Base-by-base conservation (phyloP, 164 flowering plant genomes). In the Chimonanthus praecox region DNA sequence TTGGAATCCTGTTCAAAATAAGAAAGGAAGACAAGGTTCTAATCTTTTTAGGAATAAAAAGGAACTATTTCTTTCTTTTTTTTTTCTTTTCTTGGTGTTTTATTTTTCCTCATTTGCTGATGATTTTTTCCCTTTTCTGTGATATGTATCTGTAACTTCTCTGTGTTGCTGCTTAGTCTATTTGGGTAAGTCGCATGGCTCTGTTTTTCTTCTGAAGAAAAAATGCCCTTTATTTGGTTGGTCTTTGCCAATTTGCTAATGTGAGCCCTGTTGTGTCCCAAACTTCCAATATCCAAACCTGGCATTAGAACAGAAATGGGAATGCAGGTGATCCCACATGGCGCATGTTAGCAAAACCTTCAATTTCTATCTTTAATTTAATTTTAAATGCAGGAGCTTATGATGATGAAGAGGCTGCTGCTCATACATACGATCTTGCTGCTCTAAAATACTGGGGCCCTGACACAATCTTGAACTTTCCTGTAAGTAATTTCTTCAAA, bases 391-490 rank as follows among this genome's bases (percentile, higher is more conserved):
- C 60, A 94, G 99, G 99, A 10, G 99, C 99, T 3, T 92, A 92
- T 75, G 97, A 91, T 67, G 84, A 82, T 68, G 99, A 94, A 72
- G 97, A 88, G 61, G 92, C 89, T 48, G 99, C 99, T 6, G 99
- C 98, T 74, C 92, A 80, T 18, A 89, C 97, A 45, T 94, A 92
- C 63, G 99, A 92, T 78, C 89, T 91, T 33, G 99, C 99, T 54
- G 97, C 99, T 3, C 88, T 94, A 10, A 94, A 94, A 78, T 92
- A 88, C 72, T 94, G 99, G 99, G 98, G 99, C 0, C 84, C 90
- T 5, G 79, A 78, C 0, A 83, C 97, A 7, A 83, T 74, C 75
- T 80, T 94, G 76, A 94, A 94, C 84, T 94, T 91, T 75, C 86
- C 97, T 83, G 99, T 94, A 84, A 21, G 51, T 71, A 70, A 11